Evolutionary conservation across 768 basidiomycete species (phyloP).

Genomic region (Lactarius pseudohatsudake): DNA sequence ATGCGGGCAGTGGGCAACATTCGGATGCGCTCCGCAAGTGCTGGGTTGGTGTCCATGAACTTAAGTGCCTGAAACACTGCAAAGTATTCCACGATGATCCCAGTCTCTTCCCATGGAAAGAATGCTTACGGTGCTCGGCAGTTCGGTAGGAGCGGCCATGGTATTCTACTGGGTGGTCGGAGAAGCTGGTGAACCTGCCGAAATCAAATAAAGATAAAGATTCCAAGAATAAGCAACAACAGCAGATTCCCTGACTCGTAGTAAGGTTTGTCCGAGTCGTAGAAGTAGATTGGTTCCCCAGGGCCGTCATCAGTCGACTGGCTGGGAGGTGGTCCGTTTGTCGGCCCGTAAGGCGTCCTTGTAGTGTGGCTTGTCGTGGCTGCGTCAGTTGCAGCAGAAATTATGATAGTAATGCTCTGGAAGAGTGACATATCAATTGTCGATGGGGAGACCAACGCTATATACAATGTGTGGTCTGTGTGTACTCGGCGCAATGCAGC

Average conservation of each 20-base stretch:
- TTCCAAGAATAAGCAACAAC: neutral
- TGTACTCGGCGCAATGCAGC: neutral
- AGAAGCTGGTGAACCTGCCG: slow-evolving; percentile 26
- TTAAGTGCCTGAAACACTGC: slow-evolving; percentile 29
- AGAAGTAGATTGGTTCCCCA: slow-evolving; percentile 19
- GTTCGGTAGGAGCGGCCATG: slow-evolving; percentile 20
- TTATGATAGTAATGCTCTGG: slow-evolving; percentile 1
- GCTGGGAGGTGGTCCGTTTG: neutral
- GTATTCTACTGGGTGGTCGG: slow-evolving; percentile 21
- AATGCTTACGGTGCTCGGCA: slow-evolving; percentile 27
- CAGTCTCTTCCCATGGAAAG: neutral
- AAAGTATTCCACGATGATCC: neutral
- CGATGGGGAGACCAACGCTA: neutral
- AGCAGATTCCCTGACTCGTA: slow-evolving; percentile 16
- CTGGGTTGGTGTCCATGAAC: slow-evolving; percentile 18
- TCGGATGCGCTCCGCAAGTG: slow-evolving; percentile 21
- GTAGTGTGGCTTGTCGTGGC: neutral
- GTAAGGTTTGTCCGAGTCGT: slow-evolving; percentile 21
- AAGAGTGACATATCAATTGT: neutral
- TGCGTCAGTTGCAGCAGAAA: neutral
- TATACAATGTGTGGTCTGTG: neutral
- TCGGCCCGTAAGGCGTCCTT: neutral
- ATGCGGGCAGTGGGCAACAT: slow-evolving; percentile 23
- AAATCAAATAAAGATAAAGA: neutral
- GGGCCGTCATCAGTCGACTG: neutral